phyloP scores from a whole-genome alignment of 495 filamentous ascomycete species.

The Podospora sp. region DNA sequence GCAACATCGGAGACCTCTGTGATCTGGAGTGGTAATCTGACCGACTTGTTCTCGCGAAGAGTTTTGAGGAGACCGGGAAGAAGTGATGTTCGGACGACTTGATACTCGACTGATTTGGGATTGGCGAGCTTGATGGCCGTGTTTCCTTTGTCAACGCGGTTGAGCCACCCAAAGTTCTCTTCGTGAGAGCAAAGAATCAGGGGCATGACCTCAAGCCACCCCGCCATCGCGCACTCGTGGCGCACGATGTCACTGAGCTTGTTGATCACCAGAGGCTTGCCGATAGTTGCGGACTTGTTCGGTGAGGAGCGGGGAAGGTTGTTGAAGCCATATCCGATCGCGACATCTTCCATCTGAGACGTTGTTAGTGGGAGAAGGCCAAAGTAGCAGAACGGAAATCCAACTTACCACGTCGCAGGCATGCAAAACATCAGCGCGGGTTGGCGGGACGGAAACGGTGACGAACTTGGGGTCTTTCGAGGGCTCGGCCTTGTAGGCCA shows the following conservation, averaged over 20 bases:
- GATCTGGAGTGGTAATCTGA: slow-evolving; percentile 85
- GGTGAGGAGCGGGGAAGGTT: slow-evolving; percentile 82
- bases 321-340: slow-evolving; percentile 96
- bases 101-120: slow-evolving; percentile 94
- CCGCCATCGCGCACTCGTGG: slow-evolving; percentile 87
- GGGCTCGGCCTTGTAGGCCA: slow-evolving; percentile 79
- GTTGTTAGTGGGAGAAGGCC: background rate
- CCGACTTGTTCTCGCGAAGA: slow-evolving; percentile 89
- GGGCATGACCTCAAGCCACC: slow-evolving; percentile 95
- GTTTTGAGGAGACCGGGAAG: slow-evolving; percentile 94
- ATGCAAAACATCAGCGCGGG: slow-evolving; percentile 91
- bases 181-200: slow-evolving; percentile 97
- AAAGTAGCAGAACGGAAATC: background rate
- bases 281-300: slow-evolving; percentile 79
- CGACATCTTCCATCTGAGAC: slow-evolving; percentile 85
- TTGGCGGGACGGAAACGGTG: slow-evolving; percentile 81
- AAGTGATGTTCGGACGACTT: slow-evolving; percentile 89
- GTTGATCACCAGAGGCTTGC: slow-evolving; percentile 86
- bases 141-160: slow-evolving; percentile 83
- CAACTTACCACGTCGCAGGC: slow-evolving; percentile 75
- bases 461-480: slow-evolving; percentile 68
- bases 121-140: slow-evolving; percentile 89
- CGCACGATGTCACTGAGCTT: slow-evolving; percentile 92
- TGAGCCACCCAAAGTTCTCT: slow-evolving; percentile 97
- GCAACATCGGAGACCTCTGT: slow-evolving; percentile 92